phyloP scores from a whole-genome alignment of 2,329 filamentous ascomycete species.

The Penicillium fuscoglaucum region DNA sequence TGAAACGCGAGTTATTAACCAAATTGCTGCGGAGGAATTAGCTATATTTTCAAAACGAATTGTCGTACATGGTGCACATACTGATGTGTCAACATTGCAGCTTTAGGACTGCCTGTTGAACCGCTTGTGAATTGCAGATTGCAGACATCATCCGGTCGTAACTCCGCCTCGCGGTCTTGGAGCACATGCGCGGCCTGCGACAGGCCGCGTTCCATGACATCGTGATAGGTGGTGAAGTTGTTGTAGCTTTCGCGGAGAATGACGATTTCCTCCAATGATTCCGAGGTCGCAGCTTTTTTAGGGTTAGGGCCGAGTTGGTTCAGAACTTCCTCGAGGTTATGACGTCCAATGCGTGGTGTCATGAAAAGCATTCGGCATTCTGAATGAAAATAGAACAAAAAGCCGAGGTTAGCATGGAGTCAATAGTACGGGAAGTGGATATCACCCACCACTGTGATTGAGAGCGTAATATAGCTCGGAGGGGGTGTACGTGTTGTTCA shows the following conservation, averaged over 20 bases:
- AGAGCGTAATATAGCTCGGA: conserved; percentile 71
- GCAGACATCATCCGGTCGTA: conserved; percentile 67
- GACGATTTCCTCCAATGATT: conserved; percentile 52
- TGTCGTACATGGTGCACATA: conserved; percentile 32
- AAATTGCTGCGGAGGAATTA: conserved; percentile 35
- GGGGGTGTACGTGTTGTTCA: conserved; percentile 80
- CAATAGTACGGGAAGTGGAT: neutral
- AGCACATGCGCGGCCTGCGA: conserved; percentile 53
- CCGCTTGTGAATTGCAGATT: conserved; percentile 75
- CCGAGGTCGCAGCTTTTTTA: conserved; percentile 36
- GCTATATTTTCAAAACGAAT: neutral
- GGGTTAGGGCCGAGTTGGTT: conserved; percentile 48
- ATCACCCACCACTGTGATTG: conserved; percentile 62
- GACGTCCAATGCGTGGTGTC: conserved; percentile 65
- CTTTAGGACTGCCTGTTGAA: conserved; percentile 72
- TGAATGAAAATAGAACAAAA: conserved; percentile 29
- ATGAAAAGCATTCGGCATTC: conserved; percentile 74
- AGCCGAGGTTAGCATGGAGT: neutral
- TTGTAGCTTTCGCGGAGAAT: conserved; percentile 60
- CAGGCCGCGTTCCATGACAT: conserved; percentile 56
- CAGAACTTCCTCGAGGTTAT: conserved; percentile 64
- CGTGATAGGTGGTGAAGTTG: conserved; percentile 60
- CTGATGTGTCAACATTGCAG: conserved; percentile 72
- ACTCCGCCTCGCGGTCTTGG: conserved; percentile 54
- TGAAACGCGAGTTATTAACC: conserved; percentile 67